Evolutionary conservation across 192 early-diverging fungal genomes (phyloP), one percentile per base, ranked within the genome.

Genomic region (Podila epigama): DNA sequence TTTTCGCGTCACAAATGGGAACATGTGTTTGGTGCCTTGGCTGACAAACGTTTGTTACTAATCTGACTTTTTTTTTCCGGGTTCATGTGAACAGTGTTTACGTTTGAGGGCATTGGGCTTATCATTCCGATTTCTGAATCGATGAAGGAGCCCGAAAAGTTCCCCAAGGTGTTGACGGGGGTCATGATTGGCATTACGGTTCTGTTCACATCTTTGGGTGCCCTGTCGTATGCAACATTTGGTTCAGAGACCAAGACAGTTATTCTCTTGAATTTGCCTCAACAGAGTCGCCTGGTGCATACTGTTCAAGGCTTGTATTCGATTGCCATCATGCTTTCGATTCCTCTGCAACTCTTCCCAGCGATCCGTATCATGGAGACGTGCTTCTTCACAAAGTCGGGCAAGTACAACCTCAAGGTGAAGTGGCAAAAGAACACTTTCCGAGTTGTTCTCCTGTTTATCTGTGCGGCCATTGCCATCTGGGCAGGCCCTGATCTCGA

Each of bases 361-460:
- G 92, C 94, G 10, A 94, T 97, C 61, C 91, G 94, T 59, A 98
- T 98, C 69, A 91, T 91, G 60, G 95, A 98, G 65, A 90, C 88
- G 35, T 93, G 87, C 18, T 41, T 97, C 22, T 97, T 96, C 53
- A 81, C 88, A 9, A 81, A 87, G 68, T 92, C 91, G 36, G 96
- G 96, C 50, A 97, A 97, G 75, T 80, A 84, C 68, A 89, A 89
- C 61, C 82, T 63, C 11, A 56, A 87, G 31, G 91, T 97, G 66
- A 97, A 98, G 80, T 90, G 89, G 92, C 89, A 91, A 64, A 92
- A 93, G 82, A 98, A 97, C 75, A 60, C 86, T 61, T 94, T 92
- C 83, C 86, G 96, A 18, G 72, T 88, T 12, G 42, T 87, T 41
- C 79, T 92, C 57, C 88, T 94, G 0, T 48, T 89, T 18, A 69